Percentiles rank a stretch among this genome's conserved stretches.
Evolutionary conservation across 805 yeast species (phyloP).

Genomic region (Candida yuanshanica): DNA sequence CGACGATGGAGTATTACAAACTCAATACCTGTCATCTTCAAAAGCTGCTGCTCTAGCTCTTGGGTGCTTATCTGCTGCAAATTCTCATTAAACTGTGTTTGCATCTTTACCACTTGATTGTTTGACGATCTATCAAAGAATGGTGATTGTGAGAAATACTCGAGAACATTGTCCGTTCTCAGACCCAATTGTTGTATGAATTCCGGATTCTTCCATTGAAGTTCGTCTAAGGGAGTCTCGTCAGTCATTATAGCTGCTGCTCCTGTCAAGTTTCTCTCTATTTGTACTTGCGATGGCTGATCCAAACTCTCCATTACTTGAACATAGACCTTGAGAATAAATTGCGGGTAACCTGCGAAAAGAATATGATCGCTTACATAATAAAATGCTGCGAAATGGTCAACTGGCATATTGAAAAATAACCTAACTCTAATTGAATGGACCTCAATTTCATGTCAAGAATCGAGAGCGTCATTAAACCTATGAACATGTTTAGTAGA

Average conservation of each 20-base stretch:
- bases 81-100: constrained; percentile 70
- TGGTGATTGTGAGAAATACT: constrained; percentile 90
- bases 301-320: too few relatives aligned
- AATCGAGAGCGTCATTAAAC: not conserved
- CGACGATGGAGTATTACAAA: constrained; percentile 67
- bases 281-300: too few relatives aligned
- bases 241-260: constrained; percentile 14
- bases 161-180: constrained; percentile 84
- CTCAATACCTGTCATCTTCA: constrained; percentile 81
- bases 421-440: too few relatives aligned
- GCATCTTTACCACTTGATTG: constrained; percentile 94
- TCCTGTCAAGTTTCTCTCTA: too few relatives aligned
- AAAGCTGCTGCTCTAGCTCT: constrained; percentile 49
- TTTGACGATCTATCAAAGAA: constrained; percentile 92
- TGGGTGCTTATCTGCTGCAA: constrained; percentile 26
- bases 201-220: constrained; percentile 97
- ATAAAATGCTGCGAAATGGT: too few relatives aligned
- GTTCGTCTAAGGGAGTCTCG: constrained; percentile 59
- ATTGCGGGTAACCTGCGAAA: too few relatives aligned
- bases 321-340: too few relatives aligned
- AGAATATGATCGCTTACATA: too few relatives aligned
- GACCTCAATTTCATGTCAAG: too few relatives aligned
- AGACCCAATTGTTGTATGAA: constrained; percentile 91
- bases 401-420: too few relatives aligned
- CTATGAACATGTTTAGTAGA: not conserved